These are phyloP conservation scores for Puccinia hordei DNA, from an alignment of 1,284 basidiomycete genomes.

Conservation along the genomic window DNA sequence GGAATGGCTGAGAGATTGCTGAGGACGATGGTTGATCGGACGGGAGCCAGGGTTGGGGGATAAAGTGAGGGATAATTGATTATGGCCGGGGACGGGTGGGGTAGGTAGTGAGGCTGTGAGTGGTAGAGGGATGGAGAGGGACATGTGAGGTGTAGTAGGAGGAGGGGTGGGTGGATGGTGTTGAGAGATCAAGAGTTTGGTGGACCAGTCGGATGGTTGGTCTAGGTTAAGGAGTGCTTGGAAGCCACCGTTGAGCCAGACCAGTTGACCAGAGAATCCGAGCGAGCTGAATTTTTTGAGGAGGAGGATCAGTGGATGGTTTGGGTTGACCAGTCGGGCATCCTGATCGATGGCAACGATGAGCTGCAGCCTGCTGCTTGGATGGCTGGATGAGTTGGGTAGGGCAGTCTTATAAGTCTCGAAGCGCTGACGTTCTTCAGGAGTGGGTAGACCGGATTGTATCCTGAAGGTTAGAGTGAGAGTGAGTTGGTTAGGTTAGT, in stretches of 20 bases:
- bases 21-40: background rate
- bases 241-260: slow-evolving; percentile 59
- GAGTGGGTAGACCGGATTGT: background rate
- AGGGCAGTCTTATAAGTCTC: slow-evolving; percentile 4
- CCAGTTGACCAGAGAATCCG: slow-evolving; percentile 56
- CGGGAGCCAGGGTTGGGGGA: background rate
- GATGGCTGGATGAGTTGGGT: background rate
- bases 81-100: background rate
- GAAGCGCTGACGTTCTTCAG: background rate
- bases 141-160: slow-evolving; percentile 3
- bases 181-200: background rate
- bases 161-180: background rate
- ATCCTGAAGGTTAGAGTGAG: slow-evolving; percentile 6
- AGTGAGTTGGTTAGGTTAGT: background rate
- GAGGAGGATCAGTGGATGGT: slow-evolving; percentile 57
- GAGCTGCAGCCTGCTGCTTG: background rate
- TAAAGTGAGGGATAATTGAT: background rate
- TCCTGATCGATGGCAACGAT: slow-evolving; percentile 32
- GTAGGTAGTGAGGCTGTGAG: slow-evolving; percentile 25
- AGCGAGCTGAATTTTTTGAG: slow-evolving; percentile 58
- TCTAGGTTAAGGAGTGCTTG: slow-evolving; percentile 49
- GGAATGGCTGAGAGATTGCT: background rate
- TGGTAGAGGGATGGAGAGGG: slow-evolving; percentile 19
- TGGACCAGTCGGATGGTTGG: background rate
- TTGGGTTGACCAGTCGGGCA: slow-evolving; percentile 55